phyloP scores from a whole-genome alignment of 31 red algal species.

The Asparagopsis taxiformis region DNA sequence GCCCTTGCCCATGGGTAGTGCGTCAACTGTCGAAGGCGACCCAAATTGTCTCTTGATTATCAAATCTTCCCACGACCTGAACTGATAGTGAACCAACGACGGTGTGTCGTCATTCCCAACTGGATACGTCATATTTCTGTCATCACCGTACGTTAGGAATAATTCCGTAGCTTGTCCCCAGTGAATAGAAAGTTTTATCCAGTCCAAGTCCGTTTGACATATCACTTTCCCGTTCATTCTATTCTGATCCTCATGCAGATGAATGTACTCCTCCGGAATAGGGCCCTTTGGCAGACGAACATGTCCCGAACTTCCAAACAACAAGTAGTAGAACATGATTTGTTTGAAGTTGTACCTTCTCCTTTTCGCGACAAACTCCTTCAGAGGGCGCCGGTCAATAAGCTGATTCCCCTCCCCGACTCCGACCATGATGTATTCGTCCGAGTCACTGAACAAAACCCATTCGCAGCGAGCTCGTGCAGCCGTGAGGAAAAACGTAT shows the following conservation, averaged over 20 bases:
- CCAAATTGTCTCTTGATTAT: neutral
- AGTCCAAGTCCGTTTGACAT: neutral
- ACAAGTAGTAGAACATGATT: neutral
- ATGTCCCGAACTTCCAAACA: neutral
- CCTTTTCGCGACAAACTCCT: neutral
- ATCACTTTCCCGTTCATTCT: neutral
- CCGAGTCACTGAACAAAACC: slow-evolving; percentile 51
- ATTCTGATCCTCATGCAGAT: neutral
- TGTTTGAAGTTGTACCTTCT: neutral
- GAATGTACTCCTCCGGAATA: neutral
- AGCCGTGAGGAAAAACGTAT: slow-evolving; percentile 36
- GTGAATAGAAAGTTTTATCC: neutral
- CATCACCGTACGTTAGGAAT: neutral
- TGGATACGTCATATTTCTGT: neutral
- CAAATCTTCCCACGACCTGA: neutral
- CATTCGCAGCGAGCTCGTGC: slow-evolving; percentile 44
- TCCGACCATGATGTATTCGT: slow-evolving; percentile 51
- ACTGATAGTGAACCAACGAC: neutral
- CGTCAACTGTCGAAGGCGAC: neutral
- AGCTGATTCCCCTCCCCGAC: neutral
- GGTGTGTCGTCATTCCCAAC: neutral
- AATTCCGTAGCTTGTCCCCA: neutral
- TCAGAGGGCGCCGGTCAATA: neutral
- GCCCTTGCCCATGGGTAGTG: neutral
- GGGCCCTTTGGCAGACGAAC: neutral